Evolutionary conservation across 768 basidiomycete genomes (phyloP).

Genomic region (Rhizopogon rudus): DNA sequence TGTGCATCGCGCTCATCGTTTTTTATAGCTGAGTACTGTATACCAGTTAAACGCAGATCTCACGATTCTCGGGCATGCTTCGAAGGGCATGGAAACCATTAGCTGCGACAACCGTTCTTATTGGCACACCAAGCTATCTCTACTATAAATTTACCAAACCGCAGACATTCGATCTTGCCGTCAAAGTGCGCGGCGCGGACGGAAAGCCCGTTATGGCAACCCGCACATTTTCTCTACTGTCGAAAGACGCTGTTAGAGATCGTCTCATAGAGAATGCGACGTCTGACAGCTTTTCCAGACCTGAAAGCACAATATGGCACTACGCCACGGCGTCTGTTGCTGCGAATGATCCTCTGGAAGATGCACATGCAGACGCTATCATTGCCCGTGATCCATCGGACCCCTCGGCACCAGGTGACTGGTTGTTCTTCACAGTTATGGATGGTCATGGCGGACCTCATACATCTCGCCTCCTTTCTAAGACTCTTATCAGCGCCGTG

Average conservation of each 20-base stretch:
- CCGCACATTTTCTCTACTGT: constrained; percentile 50
- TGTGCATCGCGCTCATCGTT: neutral
- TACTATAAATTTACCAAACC: constrained; percentile 44
- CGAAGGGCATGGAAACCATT: constrained; percentile 66
- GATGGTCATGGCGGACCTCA: constrained; percentile 85
- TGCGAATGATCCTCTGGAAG: constrained; percentile 91
- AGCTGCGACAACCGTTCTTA: constrained; percentile 45
- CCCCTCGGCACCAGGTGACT: constrained; percentile 58
- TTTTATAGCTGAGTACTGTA: neutral
- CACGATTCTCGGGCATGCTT: constrained; percentile 40
- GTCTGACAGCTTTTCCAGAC: constrained; percentile 40
- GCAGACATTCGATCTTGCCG: constrained; percentile 54
- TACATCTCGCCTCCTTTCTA: constrained; percentile 81
- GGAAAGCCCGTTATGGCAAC: constrained; percentile 54
- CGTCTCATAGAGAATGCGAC: constrained; percentile 54
- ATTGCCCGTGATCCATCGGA: constrained; percentile 60
- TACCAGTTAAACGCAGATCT: neutral
- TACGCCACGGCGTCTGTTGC: constrained; percentile 75
- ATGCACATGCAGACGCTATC: constrained; percentile 71
- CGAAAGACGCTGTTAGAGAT: constrained; percentile 49
- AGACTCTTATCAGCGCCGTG: constrained; percentile 80
- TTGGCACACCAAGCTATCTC: constrained; percentile 56
- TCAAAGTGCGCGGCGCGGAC: constrained; percentile 49
- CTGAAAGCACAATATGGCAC: constrained; percentile 61
- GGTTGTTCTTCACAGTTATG: constrained; percentile 85